Evolutionary conservation across 2,329 filamentous ascomycete genomes (phyloP).

Genomic region (Aspergillus tanneri): DNA sequence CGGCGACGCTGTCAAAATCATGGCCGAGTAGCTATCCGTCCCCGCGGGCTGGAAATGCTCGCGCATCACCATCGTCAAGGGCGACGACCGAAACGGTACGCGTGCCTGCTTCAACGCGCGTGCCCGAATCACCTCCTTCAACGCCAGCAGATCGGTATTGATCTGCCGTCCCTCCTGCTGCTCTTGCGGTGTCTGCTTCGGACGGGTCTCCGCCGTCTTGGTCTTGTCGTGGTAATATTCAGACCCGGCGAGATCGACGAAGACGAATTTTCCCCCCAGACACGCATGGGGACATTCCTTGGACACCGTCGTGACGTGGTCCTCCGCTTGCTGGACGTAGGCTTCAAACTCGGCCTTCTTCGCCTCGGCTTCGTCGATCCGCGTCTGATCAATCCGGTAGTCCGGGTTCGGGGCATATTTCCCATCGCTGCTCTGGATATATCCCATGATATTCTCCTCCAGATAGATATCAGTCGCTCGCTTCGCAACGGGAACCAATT

Average conservation of each 20-base stretch:
- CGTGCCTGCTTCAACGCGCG: constrained; percentile 33
- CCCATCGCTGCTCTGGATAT: constrained; percentile 34
- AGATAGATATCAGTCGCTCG: constrained; percentile 43
- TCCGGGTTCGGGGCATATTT: constrained; percentile 38
- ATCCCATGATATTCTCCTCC: constrained; percentile 36
- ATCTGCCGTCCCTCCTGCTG: constrained; percentile 46
- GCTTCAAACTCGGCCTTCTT: constrained; percentile 39
- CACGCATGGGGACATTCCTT: constrained; percentile 23
- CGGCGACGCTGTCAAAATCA: constrained; percentile 45
- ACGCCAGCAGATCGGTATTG: constrained; percentile 46
- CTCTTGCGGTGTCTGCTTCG: constrained; percentile 40
- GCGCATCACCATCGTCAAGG: constrained; percentile 46
- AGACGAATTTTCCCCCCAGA: constrained; percentile 46
- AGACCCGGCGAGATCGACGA: constrained; percentile 49
- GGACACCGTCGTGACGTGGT: constrained; percentile 24
- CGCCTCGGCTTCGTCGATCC: constrained; percentile 43
- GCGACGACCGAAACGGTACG: constrained; percentile 45
- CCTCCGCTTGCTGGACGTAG: constrained; percentile 37
- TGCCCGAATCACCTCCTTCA: constrained; percentile 51
- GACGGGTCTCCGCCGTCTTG: constrained; percentile 15
- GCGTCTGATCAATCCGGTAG: constrained; percentile 35
- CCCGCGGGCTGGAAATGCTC: constrained; percentile 36
- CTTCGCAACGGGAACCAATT: constrained; percentile 48
- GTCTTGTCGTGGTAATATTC: constrained; percentile 42
- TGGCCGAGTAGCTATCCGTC: constrained; percentile 31